Evolutionary conservation across 768 basidiomycete genomes (phyloP), one percentile per base, ranked within the genome.

Genomic region (Lactarius evosmus): DNA sequence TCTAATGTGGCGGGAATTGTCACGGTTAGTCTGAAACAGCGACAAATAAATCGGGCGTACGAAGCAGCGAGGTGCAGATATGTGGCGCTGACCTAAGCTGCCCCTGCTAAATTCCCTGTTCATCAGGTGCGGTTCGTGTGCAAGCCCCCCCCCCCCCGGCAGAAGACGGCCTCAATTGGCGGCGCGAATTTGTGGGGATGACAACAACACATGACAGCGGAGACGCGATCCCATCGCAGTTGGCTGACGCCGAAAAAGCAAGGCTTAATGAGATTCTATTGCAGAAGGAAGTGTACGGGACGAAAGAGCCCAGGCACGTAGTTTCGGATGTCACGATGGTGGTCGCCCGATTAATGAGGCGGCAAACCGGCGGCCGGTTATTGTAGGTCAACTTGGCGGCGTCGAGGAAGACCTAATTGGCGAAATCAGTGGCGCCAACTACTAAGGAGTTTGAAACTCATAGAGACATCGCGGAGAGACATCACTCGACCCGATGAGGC

Each of bases 1-100:
- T 46, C 34, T 36, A 50, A 14, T 9, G 38, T 32, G 30, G 38
- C 32, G 41, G 30, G 32, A 33, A 38, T 41, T 57, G 17, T 29
- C 4, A 33, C 51, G 44, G 51, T 51, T 29, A 46, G 30, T 32
- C 33, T 32, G 62, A 54, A 63, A 63, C 41, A 46, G 30, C 33
- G 54, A 32, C 29, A 25, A 33, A 7, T 12, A 12, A 22, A 50
- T n/a, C 22, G 33, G 29, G 38, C 32, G 41, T 38, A 46, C 60
- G 29, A 41, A 22, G 40, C 4, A 29, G 9, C 25, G 46, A 49
- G 16, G 51, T 6, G 17, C 29, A 32, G 51, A 32, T 52, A 32
- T 52, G 51, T 29, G 30, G 51, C 27, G 51, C 16, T 1, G 27
- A 58, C 56, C 22, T 22, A 38, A 50, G 34, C 30, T 29, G 16